Evolutionary conservation across 139 green algal species (phyloP), one percentile per base, ranked within the genome.

Genomic region (Parachlorella kessleri): DNA sequence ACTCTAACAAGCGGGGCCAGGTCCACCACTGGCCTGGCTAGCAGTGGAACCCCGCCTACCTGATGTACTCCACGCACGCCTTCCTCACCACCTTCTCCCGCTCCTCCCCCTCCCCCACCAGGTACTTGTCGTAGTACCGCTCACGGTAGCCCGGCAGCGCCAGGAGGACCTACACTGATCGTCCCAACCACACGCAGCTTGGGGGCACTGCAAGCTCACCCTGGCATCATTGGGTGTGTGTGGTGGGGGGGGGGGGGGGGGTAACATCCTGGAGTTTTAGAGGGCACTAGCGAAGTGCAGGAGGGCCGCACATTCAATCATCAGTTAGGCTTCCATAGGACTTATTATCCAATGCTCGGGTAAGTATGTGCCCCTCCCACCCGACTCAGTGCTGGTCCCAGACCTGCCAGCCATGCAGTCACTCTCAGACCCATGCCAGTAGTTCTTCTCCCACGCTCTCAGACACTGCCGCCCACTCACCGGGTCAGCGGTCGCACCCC

Each of bases 121-220:
- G 88, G 40, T 85, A 75, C 18, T 65, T 38, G 42, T 83, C 40
- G 76, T 93, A 93, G 79, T 89, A 87, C 36, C 87, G 78, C 4
- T 84, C 39, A 21, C 88, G 75, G 81, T 87, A 90, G 26, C 84
- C 86, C 0, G 80, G 66, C 32, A 85, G 40, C 7, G 71, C 63
- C 55, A 91, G 80, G n/a, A 66, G 68, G 69, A 90, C 73, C 73
- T 79, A 55, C 73, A 70, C n/a, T n/a, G n/a, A n/a, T n/a, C n/a
- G n/a, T n/a, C n/a, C n/a, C n/a, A n/a, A n/a, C n/a, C n/a, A n/a
- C n/a, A n/a, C n/a, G n/a, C n/a, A n/a, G n/a, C n/a, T n/a, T n/a
- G n/a, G n/a, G n/a, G n/a, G n/a, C n/a, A n/a, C n/a, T n/a, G n/a
- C n/a, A n/a, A n/a, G n/a, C n/a, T n/a, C n/a, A n/a, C n/a, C n/a